Evolutionary conservation across 1,284 basidiomycete genomes (phyloP).

Genomic region (Trichosporon sp.): DNA sequence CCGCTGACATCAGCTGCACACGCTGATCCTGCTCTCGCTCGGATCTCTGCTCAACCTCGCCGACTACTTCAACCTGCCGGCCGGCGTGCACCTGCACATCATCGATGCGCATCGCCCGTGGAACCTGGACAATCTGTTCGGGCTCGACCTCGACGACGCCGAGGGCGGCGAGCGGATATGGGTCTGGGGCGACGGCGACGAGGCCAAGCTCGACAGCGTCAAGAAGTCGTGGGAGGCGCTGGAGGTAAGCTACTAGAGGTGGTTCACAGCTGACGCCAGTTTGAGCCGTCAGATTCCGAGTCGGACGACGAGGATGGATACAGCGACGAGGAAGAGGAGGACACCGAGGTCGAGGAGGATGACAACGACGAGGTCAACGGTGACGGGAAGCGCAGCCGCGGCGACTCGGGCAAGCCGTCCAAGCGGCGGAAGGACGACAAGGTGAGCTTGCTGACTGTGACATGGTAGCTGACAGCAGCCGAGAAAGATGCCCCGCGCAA

Average conservation of each 20-base stretch:
- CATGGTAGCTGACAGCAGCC: constrained; percentile 25
- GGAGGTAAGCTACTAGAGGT: constrained; percentile 55
- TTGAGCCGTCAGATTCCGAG: constrained; percentile 43
- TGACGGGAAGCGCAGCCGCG: constrained; percentile 54
- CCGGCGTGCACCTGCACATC: constrained; percentile 69
- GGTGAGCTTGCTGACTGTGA: constrained; percentile 14
- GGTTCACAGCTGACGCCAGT: constrained; percentile 19
- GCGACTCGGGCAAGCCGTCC: constrained; percentile 16
- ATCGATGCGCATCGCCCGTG: constrained; percentile 91
- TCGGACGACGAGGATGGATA: constrained; percentile 35
- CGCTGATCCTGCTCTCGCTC: constrained; percentile 87
- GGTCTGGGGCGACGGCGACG: constrained; percentile 86
- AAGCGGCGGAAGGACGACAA: constrained; percentile 32
- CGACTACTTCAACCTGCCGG: constrained; percentile 49
- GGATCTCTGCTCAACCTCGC: constrained; percentile 83
- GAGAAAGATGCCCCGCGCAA: constrained; percentile 62
- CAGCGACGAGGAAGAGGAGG: constrained; percentile 52
- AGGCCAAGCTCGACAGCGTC: constrained; percentile 55
- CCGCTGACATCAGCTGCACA: constrained; percentile 64
- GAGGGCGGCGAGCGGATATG: constrained; percentile 54
- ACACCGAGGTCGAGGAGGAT: constrained; percentile 47
- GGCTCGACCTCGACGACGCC: constrained; percentile 51
- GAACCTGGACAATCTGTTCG: constrained; percentile 84
- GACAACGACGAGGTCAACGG: constrained; percentile 51
- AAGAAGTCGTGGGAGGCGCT: constrained; percentile 59